These are phyloP conservation scores for Sisymbrium irio DNA, from an alignment of 345 rosid genomes.

Conservation along the genomic window DNA sequence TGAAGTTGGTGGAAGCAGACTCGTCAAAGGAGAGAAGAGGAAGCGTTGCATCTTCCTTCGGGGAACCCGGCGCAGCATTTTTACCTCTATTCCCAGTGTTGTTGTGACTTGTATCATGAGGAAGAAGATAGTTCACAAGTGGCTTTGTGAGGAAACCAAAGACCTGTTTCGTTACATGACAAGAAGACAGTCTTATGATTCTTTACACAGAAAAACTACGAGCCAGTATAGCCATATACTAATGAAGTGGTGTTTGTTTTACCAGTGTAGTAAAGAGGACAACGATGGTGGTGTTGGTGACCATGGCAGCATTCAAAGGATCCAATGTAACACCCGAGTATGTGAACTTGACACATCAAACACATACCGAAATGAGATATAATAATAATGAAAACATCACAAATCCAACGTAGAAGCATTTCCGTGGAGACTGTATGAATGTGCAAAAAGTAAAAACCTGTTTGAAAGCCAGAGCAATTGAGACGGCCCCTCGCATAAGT, in stretches of 20 bases:
- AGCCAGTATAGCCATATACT: not conserved
- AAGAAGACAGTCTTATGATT: not conserved
- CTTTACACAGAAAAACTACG: not conserved
- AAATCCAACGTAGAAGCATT: not conserved
- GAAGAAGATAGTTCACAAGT: conserved; percentile 55
- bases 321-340: conserved; percentile 66
- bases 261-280: conserved; percentile 80
- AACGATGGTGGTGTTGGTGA: conserved; percentile 60
- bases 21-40: conserved; percentile 71
- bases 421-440: not conserved
- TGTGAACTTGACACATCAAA: conserved; percentile 56
- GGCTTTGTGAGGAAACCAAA: conserved; percentile 89
- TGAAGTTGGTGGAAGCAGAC: conserved; percentile 61
- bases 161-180: conserved; percentile 46
- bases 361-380: conserved; percentile 8
- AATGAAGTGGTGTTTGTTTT: conserved; percentile 23
- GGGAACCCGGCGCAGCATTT: conserved; percentile 40
- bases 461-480: conserved; percentile 87
- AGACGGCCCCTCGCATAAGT: conserved; percentile 89
- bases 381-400: not conserved
- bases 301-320: conserved; percentile 65
- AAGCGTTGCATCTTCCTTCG: conserved; percentile 50
- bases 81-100: conserved; percentile 1
- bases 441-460: conserved; percentile 50
- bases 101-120: conserved; percentile 32